Base-by-base conservation (phyloP, 1,284 basidiomycete species). In the Tilletia indica region DNA sequence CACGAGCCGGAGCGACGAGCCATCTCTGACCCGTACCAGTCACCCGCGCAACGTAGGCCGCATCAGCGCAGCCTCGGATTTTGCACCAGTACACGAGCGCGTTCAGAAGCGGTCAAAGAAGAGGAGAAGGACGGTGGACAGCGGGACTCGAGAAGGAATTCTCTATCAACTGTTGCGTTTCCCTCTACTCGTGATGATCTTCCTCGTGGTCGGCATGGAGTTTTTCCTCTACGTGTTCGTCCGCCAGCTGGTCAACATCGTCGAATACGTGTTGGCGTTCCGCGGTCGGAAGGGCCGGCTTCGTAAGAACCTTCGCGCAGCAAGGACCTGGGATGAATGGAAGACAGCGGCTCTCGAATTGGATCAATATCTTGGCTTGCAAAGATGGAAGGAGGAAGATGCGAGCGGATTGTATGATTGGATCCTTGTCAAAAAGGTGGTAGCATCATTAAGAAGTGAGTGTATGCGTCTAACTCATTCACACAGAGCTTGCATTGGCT, bases 141-240 rank as follows among this genome's bases (percentile, higher is more conserved):
- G 73, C 8, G 77, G 79, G 31, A 72, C 74, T 3, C 72, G 82
- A 11, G 82, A 82, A 67, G 82, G 82, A 4, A 74, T 78, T n/a
- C 74, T 82, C 42, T 83, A 76, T 69, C 73, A 71, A 56, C 70
- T 80, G 0, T 70, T 83, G 0, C 77, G 82, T 8, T 84, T 76
- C 73, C 82, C 82, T 3, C 74, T 84, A 2, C 72, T 84, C 91
- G 84, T 88, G 73, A 88, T 94, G 77, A 91, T 99, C 69, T 93
- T 94, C 77, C 70, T 91, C 4, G 89, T 96, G 85, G 97, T 99
- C 76, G 87, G 89, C 42, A 87, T 89, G 39, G 92, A 98, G 84
- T 98, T 99, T 81, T 87, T 92, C 16, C 86, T 92, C 42, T 86
- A 98, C 82, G 89, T 98, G 54, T 76, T 92, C 36, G 93, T 94